Evolutionary conservation across 306 rosid genomes (phyloP).

Genomic region (Cucumis cinereus): DNA sequence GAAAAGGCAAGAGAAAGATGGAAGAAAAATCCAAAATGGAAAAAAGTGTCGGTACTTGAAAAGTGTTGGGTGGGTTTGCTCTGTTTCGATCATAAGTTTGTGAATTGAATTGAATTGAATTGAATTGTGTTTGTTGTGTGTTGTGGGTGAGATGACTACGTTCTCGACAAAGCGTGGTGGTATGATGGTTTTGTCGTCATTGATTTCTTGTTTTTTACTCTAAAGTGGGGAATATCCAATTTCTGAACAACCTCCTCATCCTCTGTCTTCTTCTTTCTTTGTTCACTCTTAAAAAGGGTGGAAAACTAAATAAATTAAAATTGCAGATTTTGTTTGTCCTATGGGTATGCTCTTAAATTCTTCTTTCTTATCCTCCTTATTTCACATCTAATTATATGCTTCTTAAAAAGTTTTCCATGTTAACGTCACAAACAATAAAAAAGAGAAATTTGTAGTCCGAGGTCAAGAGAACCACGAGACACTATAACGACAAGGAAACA

Average conservation of each 20-base stretch:
- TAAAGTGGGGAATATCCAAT: constrained; percentile 45
- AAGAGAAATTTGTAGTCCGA: no score
- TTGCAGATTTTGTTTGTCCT: no score
- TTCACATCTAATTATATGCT: no score
- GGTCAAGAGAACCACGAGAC: no score
- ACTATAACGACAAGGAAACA: no score
- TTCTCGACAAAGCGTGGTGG: constrained; percentile 62
- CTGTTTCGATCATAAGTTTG: constrained; percentile 7
- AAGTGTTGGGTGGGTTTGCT: neutral
- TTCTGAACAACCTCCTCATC: constrained; percentile 24
- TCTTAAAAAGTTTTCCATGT: no score
- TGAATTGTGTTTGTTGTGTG: neutral
- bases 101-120: neutral
- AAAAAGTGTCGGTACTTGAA: constrained; percentile 23
- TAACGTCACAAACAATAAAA: no score
- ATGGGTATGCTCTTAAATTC: no score
- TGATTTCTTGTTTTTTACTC: constrained; percentile 39
- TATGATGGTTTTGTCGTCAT: constrained; percentile 48
- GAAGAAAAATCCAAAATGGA: constrained; percentile 19
- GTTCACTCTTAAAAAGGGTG: neutral
- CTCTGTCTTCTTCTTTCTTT: constrained; percentile 4
- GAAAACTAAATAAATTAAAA: no score
- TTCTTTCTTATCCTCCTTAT: no score
- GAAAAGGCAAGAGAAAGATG: constrained; percentile 22
- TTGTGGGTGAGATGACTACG: constrained; percentile 24